Percentiles rank a stretch among this genome's conserved stretches.
Conservation (phyloP, 352 stramenopile species). For the Globisporangium cystogenes region DNA sequence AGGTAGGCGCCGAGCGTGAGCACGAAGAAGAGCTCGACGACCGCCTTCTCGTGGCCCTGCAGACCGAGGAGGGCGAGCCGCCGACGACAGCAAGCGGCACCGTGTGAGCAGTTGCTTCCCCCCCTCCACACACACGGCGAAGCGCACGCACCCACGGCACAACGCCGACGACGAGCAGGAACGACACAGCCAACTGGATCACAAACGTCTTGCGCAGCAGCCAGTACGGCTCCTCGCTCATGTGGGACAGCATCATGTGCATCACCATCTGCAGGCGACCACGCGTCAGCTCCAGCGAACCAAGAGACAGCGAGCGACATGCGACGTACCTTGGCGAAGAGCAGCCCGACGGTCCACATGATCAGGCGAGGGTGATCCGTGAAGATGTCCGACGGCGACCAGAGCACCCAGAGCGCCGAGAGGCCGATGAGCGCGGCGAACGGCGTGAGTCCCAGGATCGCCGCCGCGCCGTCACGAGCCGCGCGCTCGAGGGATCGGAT, state of each 20-base stretch:
- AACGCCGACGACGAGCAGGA: constrained; percentile 62
- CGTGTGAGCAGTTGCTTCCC: neutral
- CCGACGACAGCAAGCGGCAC: neutral
- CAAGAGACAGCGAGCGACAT: neutral
- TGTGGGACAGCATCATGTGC: constrained; percentile 88
- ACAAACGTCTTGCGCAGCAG: constrained; percentile 80
- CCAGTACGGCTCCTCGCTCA: constrained; percentile 84
- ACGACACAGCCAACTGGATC: constrained; percentile 51
- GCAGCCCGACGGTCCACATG: constrained; percentile 79
- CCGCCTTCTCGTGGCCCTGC: constrained; percentile 57
- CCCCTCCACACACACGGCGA: neutral
- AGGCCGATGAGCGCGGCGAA: constrained; percentile 63
- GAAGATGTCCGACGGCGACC: constrained; percentile 80
- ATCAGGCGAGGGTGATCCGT: constrained; percentile 75
- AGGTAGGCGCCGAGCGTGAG: constrained; percentile 61
- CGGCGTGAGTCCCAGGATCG: constrained; percentile 55
- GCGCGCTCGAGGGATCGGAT: constrained; percentile 60
- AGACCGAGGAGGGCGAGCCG: neutral
- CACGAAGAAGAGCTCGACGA: constrained; percentile 74
- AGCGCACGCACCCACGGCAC: constrained; percentile 62
- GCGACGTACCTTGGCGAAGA: constrained; percentile 67
- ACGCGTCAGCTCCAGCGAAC: neutral
- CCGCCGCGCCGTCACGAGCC: constrained; percentile 50
- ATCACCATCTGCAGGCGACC: constrained; percentile 67
- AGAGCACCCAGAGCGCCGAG: constrained; percentile 70